A percentile compares a stretch with the other conserved stretches of the same genome.
Conservation (phyloP, 805 yeast species). For the Naumovozyma baii region DNA sequence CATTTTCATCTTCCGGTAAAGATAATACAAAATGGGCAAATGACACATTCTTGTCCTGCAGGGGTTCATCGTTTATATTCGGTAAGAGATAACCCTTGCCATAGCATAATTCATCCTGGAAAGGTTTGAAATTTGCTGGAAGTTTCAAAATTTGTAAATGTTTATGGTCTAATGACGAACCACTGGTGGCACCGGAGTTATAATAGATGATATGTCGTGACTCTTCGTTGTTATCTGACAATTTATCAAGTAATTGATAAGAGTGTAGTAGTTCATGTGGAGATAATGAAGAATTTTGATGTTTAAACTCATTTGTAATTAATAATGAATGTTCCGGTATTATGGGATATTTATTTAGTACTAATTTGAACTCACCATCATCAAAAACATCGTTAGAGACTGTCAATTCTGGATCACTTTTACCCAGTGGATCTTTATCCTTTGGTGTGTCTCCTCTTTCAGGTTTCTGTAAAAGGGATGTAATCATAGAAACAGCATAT, state of each 20-base stretch:
- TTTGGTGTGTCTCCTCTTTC: constrained; percentile 29
- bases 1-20: constrained; percentile 36
- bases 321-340: constrained; percentile 68
- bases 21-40: constrained; percentile 74
- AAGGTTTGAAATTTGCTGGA: constrained; percentile 49
- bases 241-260: constrained; percentile 41
- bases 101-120: constrained; percentile 40
- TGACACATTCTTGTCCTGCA: constrained; percentile 47
- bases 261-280: constrained; percentile 58
- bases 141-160: constrained; percentile 79
- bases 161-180: constrained; percentile 89
- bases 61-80: constrained; percentile 43
- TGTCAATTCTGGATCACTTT: constrained; percentile 70
- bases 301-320: constrained; percentile 62
- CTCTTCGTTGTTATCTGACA: constrained; percentile 33
- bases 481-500: constrained; percentile 27
- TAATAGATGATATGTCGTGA: constrained; percentile 68
- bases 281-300: constrained; percentile 62
- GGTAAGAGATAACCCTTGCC: constrained; percentile 44
- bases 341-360: constrained; percentile 82
- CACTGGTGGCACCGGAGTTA: constrained; percentile 84
- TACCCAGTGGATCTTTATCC: constrained; percentile 61
- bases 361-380: constrained; percentile 41
- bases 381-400: constrained; percentile 42
- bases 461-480: constrained; percentile 32